These are phyloP conservation scores for Fusarium transvaalense DNA, from an alignment of 2,329 filamentous ascomycete species.

Conservation along the genomic window DNA sequence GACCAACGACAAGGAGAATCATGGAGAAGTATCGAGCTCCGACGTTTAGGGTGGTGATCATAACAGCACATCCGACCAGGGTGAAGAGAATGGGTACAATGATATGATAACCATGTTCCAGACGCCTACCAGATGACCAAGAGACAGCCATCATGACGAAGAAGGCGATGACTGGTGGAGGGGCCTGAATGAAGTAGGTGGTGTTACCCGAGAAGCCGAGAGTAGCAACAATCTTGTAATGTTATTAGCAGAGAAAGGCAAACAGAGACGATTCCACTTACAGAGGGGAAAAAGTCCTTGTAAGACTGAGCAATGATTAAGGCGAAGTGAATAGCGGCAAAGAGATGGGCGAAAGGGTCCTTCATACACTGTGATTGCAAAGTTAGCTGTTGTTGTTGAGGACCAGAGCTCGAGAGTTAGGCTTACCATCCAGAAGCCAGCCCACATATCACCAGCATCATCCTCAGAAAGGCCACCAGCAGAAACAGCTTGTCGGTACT, in stretches of 20 bases:
- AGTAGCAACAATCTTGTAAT: slow-evolving; percentile 46
- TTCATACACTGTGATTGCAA: slow-evolving; percentile 26
- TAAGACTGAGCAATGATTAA: slow-evolving; percentile 59
- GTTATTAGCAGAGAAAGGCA: not conserved
- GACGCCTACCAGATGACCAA: slow-evolving; percentile 55
- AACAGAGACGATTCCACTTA: not conserved
- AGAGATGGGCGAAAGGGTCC: slow-evolving; percentile 56
- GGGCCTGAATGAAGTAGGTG: slow-evolving; percentile 58
- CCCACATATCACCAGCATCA: slow-evolving; percentile 56
- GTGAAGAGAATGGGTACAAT: slow-evolving; percentile 54
- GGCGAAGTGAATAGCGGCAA: slow-evolving; percentile 56
- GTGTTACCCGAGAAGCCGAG: slow-evolving; percentile 47
- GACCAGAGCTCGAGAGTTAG: accelerated
- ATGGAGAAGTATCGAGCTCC: slow-evolving; percentile 58
- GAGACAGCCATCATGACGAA: slow-evolving; percentile 54
- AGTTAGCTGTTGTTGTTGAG: not conserved
- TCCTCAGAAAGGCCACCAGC: slow-evolving; percentile 54
- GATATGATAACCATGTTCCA: slow-evolving; percentile 58
- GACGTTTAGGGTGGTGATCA: slow-evolving; percentile 57
- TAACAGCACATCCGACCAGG: slow-evolving; percentile 56
- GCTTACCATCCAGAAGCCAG: slow-evolving; percentile 49
- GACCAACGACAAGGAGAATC: slow-evolving; percentile 56
- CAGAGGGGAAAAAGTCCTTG: slow-evolving; percentile 60
- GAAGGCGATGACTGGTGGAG: slow-evolving; percentile 58
- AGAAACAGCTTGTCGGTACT: slow-evolving; percentile 53